Base-by-base conservation (phyloP, 73 alveolate species). In the Paramecium pentaurelia region DNA sequence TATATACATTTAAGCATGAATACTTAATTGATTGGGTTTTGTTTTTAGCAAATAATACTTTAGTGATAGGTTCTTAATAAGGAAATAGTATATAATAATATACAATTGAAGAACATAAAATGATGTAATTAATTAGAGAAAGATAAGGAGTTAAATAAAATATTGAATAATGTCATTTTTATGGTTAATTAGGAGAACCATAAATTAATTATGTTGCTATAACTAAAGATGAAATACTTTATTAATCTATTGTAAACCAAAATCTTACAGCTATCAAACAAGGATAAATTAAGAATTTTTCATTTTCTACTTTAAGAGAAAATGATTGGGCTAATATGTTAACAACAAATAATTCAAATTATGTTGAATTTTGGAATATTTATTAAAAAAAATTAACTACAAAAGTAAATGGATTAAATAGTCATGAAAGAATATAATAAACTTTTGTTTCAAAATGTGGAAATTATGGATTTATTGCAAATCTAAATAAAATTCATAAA, bases 251-350 rank as follows among this genome's bases (percentile, higher is more conserved):
- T 8, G 75, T 80, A 6, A 80, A 80, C n/a, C 4, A 40, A 49
- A 80, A 80, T 18, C 45, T 80, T 7, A 47, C 58, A 10, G 47
- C 47, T 80, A 28, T 27, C 5, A 80, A 80, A 64, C 5, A 25
- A 14, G 77, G 75, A 80, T 20, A 18, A 25, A 42, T 45, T 6
- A 80, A 28, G 49, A 80, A 49, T 80, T 42, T 80, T 25, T 80
- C 91, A 2, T 80, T 44, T 27, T 80, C 91, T 8, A 80, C 58
- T 11, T 25, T 80, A 9, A 80, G 91, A 80, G 91, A 80, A 42
- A 80, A 47, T 44, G 91, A 80, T 80, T 80, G 91, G 91, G 71
- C 75, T 37, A 36, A 73, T 73, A 73, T 73, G 22, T 73, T 73
- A 12, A 73, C 87, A 16, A 30, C 87, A 30, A 73, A 34, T 7